A percentile compares a stretch with the other conserved stretches of the same genome.
These are phyloP conservation scores for Arxiozyma heterogenica DNA, from an alignment of 1,139 yeast species.

Conservation along the genomic window DNA sequence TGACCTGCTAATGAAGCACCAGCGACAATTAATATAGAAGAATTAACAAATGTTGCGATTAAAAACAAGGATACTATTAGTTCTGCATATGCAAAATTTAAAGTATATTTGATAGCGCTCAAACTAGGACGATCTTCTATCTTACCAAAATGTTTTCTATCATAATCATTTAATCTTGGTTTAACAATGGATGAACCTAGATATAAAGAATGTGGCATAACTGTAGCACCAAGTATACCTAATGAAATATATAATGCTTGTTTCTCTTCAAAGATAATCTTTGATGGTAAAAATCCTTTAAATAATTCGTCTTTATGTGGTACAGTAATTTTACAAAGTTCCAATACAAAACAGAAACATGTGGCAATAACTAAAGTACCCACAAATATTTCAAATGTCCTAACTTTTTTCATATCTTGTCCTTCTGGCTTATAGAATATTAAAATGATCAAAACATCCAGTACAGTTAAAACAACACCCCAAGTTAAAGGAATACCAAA, in stretches of 20 bases:
- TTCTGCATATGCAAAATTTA: slow-evolving; percentile 68
- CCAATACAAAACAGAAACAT: slow-evolving; percentile 75
- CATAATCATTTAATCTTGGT: slow-evolving; percentile 77
- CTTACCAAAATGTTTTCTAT: slow-evolving; percentile 42
- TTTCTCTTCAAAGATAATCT: slow-evolving; percentile 60
- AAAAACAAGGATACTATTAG: slow-evolving; percentile 64
- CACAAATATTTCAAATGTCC: slow-evolving; percentile 78
- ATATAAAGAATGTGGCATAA: slow-evolving; percentile 93
- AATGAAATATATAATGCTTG: slow-evolving; percentile 79
- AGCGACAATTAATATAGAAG: slow-evolving; percentile 76
- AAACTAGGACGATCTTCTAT: slow-evolving; percentile 46
- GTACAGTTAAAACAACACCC: slow-evolving; percentile 75
- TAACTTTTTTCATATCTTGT: slow-evolving; percentile 58
- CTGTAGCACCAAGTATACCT: slow-evolving; percentile 93
- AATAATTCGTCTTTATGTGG: slow-evolving; percentile 48
- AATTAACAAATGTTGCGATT: slow-evolving; percentile 77
- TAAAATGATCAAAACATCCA: slow-evolving; percentile 76
- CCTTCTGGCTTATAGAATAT: slow-evolving; percentile 78
- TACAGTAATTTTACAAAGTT: slow-evolving; percentile 58
- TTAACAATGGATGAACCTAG: slow-evolving; percentile 91
- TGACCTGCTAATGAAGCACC: slow-evolving; percentile 69
- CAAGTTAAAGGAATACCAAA: slow-evolving; percentile 64
- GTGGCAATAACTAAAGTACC: slow-evolving; percentile 70
- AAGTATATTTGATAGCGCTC: slow-evolving; percentile 59
- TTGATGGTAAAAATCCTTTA: slow-evolving; percentile 72